phyloP scores from a whole-genome alignment of 1,284 basidiomycete genomes.

The Kalmanozyma brasiliensis region DNA sequence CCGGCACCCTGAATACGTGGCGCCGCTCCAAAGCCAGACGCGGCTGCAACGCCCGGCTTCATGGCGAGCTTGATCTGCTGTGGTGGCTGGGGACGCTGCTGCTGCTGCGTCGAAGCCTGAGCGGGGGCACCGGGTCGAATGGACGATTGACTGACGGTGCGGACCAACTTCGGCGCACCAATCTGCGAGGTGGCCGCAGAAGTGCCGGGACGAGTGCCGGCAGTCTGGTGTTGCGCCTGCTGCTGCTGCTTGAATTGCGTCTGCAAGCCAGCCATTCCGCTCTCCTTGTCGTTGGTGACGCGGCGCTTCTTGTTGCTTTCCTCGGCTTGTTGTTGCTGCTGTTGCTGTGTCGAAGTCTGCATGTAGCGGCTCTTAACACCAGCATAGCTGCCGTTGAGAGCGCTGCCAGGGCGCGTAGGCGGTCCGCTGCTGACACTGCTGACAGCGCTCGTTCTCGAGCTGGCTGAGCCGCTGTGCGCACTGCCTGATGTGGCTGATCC shows the following conservation, averaged over 20 bases:
- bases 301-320: conserved; percentile 50
- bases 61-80: conserved; percentile 47
- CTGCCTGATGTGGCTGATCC: conserved; percentile 23
- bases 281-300: conserved; percentile 43
- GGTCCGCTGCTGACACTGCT: conserved; percentile 41
- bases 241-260: conserved; percentile 14
- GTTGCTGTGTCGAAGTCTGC: conserved; percentile 25
- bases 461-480: conserved; percentile 9
- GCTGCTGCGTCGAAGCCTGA: conserved; percentile 19
- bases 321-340: conserved; percentile 10
- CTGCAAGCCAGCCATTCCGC: conserved; percentile 8
- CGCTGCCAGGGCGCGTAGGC: conserved; percentile 34
- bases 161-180: conserved; percentile 37
- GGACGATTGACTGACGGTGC: conserved; percentile 44
- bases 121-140: conserved; percentile 23
- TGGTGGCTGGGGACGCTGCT: conserved; percentile 25
- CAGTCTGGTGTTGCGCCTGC: conserved; percentile 8
- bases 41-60: conserved; percentile 32
- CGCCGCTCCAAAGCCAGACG: conserved; percentile 33
- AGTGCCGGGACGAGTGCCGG: conserved; percentile 26
- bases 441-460: conserved; percentile 36
- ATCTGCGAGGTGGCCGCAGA: conserved; percentile 35
- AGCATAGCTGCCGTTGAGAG: conserved; percentile 44
- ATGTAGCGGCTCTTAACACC: conserved; percentile 53
- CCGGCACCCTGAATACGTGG: conserved; percentile 37